These are phyloP conservation scores for Noccaea caerulescens DNA, from an alignment of 345 rosid genomes.

Conservation along the genomic window DNA sequence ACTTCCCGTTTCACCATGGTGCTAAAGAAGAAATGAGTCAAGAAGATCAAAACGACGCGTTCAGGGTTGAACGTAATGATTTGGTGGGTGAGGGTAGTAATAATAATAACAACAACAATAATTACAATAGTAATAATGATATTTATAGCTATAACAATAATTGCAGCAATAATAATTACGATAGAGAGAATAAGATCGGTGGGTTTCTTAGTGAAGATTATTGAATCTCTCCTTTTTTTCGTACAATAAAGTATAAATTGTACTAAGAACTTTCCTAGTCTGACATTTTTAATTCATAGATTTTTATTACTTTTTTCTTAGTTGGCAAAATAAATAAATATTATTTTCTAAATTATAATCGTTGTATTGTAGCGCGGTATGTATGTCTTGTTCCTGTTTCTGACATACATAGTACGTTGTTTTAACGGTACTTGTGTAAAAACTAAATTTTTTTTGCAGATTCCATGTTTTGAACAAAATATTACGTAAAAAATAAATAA, in stretches of 20 bases:
- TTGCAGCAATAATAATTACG: conserved; percentile 45
- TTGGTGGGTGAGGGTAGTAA: conserved; percentile 46
- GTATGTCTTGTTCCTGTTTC: conserved; percentile 35
- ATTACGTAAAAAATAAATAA: not conserved
- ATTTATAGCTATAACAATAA: conserved; percentile 39
- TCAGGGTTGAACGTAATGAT: conserved; percentile 37
- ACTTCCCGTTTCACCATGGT: conserved; percentile 42
- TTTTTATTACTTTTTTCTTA: conserved; percentile 16
- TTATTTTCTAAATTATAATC: conserved; percentile 1
- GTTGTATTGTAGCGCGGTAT: conserved; percentile 28
- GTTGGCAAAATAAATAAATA: conserved; percentile 9
- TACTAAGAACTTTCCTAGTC: conserved; percentile 39
- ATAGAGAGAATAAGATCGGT: conserved; percentile 47
- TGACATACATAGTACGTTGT: conserved; percentile 19
- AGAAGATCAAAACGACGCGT: conserved; percentile 41
- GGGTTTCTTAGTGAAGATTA: conserved; percentile 48
- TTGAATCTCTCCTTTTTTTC: conserved; percentile 26
- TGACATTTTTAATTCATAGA: conserved; percentile 35
- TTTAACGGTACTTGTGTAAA: conserved; percentile 41
- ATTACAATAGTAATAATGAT: conserved; percentile 34
- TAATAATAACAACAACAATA: conserved; percentile 22
- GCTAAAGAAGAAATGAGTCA: conserved; percentile 58
- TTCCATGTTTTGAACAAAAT: conserved; percentile 28
- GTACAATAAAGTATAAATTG: conserved; percentile 43
- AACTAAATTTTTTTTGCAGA: conserved; percentile 16